phyloP scores from a whole-genome alignment of 2,329 filamentous ascomycete species.

The Diaporthe amygdali region DNA sequence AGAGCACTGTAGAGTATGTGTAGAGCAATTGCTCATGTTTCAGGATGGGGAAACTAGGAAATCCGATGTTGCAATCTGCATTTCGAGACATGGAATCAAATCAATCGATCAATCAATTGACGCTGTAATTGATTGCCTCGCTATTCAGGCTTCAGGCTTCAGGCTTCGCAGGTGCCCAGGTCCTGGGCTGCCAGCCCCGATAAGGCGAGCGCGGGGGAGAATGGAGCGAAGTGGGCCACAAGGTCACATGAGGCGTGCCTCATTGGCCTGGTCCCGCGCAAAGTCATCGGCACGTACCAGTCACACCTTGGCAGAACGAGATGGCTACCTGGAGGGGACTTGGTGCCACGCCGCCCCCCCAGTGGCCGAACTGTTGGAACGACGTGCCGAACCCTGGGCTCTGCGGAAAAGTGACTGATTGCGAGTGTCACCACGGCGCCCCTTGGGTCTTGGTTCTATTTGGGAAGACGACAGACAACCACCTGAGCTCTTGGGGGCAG shows the following conservation, averaged over 20 bases:
- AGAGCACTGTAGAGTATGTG: neutral
- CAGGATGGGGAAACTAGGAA: slow-evolving; percentile 14
- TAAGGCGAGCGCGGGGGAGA: slow-evolving; percentile 8
- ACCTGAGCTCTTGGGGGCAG: slow-evolving; percentile 7
- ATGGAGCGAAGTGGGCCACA: neutral
- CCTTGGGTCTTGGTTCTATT: slow-evolving; percentile 14
- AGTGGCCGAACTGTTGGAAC: slow-evolving; percentile 23
- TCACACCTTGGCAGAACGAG: slow-evolving; percentile 20
- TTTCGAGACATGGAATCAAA: neutral
- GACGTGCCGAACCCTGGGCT: slow-evolving; percentile 2
- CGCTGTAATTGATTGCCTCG: neutral
- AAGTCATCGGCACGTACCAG: slow-evolving; percentile 28
- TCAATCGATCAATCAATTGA: neutral
- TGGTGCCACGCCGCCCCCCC: slow-evolving; percentile 16
- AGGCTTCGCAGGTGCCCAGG: neutral
- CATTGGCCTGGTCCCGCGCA: slow-evolving; percentile 1
- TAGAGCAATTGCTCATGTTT: neutral
- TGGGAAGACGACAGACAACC: slow-evolving; percentile 18
- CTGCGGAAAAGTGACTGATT: slow-evolving; percentile 17
- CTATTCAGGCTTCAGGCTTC: neutral
- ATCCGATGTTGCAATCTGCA: slow-evolving; percentile 13
- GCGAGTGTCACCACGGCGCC: slow-evolving; percentile 17
- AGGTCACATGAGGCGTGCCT: slow-evolving; percentile 16
- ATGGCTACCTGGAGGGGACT: slow-evolving; percentile 29
- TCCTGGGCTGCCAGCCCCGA: neutral